Percentiles rank a stretch among this genome's conserved stretches.
Evolutionary conservation across 2,329 filamentous ascomycete species (phyloP).

Genomic region (Camillea tinctor): DNA sequence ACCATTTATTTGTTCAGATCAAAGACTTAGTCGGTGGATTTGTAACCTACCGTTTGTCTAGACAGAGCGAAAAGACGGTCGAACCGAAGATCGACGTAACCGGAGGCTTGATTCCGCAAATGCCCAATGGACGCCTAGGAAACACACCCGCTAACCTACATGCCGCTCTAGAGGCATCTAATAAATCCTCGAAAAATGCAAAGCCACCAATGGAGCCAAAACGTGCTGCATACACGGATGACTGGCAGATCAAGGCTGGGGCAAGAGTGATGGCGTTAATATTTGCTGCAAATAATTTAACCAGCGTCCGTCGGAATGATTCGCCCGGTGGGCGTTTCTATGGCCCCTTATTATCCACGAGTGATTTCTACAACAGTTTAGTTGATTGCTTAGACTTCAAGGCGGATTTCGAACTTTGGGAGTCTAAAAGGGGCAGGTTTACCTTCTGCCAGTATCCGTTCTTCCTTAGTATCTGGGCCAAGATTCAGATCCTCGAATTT

Average conservation of each 20-base stretch:
- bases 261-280: conserved; percentile 77
- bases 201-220: conserved; percentile 56
- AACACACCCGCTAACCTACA: conserved; percentile 69
- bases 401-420: conserved; percentile 86
- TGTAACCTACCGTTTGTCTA: conserved; percentile 74
- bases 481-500: conserved; percentile 85
- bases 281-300: conserved; percentile 74
- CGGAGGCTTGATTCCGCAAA: conserved; percentile 69
- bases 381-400: conserved; percentile 85
- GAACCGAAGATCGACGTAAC: conserved; percentile 60
- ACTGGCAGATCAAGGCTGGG: conserved; percentile 86
- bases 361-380: conserved; percentile 83
- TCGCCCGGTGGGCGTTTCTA: conserved; percentile 40
- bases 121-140: conserved; percentile 61
- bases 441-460: conserved; percentile 92
- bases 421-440: conserved; percentile 70
- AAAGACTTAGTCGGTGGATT: conserved; percentile 79
- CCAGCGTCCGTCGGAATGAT: conserved; percentile 37
- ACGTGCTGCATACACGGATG: conserved; percentile 63
- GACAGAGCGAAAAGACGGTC: conserved; percentile 66
- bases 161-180: conserved; percentile 64
- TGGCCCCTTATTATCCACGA: conserved; percentile 73
- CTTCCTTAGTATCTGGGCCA: conserved; percentile 86
- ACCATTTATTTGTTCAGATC: conserved; percentile 65
- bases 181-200: conserved; percentile 50